Evolutionary conservation across 257 asterid species (phyloP), one percentile per base, ranked within the genome.

Genomic region (Nicotiana obtusifolia): DNA sequence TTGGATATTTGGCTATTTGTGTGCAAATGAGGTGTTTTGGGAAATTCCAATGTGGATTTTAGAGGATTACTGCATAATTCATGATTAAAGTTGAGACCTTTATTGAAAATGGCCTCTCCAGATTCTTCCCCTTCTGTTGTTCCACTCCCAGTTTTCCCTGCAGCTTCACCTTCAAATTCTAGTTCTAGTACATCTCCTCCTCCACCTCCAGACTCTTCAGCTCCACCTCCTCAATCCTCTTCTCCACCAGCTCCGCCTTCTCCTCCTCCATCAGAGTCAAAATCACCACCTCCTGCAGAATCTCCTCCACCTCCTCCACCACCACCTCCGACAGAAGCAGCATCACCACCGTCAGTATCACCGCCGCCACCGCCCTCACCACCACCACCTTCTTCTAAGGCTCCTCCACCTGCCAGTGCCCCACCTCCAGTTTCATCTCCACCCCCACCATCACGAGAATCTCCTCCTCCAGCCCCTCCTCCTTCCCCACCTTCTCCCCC

Each of bases 401-500:
- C 90, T 14, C 85, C 90, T 75, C 78, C 91, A 49, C 87, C 89
- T 5, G 83, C 87, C 10, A 80, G 31, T 22, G 64, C 88, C 14
- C 77, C 90, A 10, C 81, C 82, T 82, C 94, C 68, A 86, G 88
- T 17, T 82, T 85, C 81, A 84, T 84, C 77, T 13, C 78, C 73
- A 16, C 86, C 86, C 22, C 79, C 85, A 10, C 90, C 88, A 64
- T 76, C 84, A 33, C 22, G n/a, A 11, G 75, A 17, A 13, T 79
- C 89, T 35, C 86, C 88, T 41, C 86, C 80, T 20, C 81, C 84
- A 53, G 87, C 53, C 84, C 88, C 57, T 82, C 88, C 87, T 83
- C 81, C 89, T 24, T 85, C 89, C 16, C 84, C 93, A 10, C 89
- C 89, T 4, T 87, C 92, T 17, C 83, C 92, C 5, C 89, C 90